phyloP scores from a whole-genome alignment of 2,329 filamentous ascomycete species.

The Diaporthe eres region DNA sequence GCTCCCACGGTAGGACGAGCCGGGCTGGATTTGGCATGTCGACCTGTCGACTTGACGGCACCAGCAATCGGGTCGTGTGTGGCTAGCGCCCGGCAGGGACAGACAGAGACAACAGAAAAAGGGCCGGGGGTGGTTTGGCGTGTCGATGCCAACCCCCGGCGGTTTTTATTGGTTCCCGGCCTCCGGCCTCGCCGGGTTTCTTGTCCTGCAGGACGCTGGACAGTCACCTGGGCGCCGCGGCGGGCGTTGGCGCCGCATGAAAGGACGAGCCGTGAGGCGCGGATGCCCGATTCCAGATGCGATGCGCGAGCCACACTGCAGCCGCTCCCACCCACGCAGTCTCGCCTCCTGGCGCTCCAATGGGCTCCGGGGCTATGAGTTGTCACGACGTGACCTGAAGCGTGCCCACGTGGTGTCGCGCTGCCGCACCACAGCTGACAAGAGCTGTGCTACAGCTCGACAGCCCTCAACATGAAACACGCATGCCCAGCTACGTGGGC shows the following conservation, averaged over 20 bases:
- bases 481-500: slow-evolving; percentile 26
- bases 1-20: slow-evolving; percentile 24
- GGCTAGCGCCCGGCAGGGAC: slow-evolving; percentile 4
- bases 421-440: slow-evolving; percentile 35
- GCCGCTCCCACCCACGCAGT: neutral
- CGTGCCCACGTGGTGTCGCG: slow-evolving; percentile 28
- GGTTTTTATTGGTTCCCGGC: slow-evolving; percentile 18
- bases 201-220: slow-evolving; percentile 25
- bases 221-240: slow-evolving; percentile 18
- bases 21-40: slow-evolving; percentile 21
- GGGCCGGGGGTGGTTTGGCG: slow-evolving; percentile 14
- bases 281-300: slow-evolving; percentile 5
- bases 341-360: neutral
- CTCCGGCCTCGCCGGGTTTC: slow-evolving; percentile 14
- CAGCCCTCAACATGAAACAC: slow-evolving; percentile 40
- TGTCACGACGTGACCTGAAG: slow-evolving; percentile 19
- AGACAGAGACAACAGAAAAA: slow-evolving; percentile 12
- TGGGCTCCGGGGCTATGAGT: slow-evolving; percentile 12
- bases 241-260: slow-evolving; percentile 14
- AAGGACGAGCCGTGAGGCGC: slow-evolving; percentile 12
- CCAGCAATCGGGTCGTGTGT: slow-evolving; percentile 23
- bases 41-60: neutral
- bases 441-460: slow-evolving; percentile 32
- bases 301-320: slow-evolving; percentile 25
- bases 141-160: slow-evolving; percentile 3